Evolutionary conservation across 441 rosid genomes (phyloP), one percentile per base, ranked within the genome.

Genomic region (Gossypium lobatum): DNA sequence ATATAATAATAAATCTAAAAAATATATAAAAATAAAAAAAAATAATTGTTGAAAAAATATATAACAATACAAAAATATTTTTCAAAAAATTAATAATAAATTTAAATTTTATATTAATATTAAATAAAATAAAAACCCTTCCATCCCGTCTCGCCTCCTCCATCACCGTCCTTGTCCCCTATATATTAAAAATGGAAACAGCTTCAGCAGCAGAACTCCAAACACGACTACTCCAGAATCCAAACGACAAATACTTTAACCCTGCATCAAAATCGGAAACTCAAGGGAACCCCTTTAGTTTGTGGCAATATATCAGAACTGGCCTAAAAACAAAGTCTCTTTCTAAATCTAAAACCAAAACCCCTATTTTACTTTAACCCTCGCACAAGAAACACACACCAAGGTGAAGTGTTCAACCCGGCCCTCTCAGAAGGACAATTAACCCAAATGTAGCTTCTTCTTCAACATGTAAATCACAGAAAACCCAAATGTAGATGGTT

Each of bases 391-490:
- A 54, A 14, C 3, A 48, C 17, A 31, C 6, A 63, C 64, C 10
- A 76, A 42, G 6, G 37, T 21, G 46, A 66, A 64, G 70, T 76
- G 64, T 63, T 73, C 39, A 60, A 62, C 57, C 64, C 26, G 65
- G 16, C 2, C 25, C 28, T 52, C 17, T 20, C 16, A 55, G 21
- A 64, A 64, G 26, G 17, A 2, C 31, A n/a, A 5, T 68, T 17
- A n/a, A 73, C 45, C 69, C 71, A 79, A 78, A 80, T 77, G 83
- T 34, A 76, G 74, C 77, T 75, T 52, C 73, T 76, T 72, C 52
- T 3, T 14, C n/a, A 70, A 37, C 14, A 73, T 25, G 37, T 31
- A 50, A 59, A 53, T 55, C 17, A 37, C 17, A 54, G 55, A 16
- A 76, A 63, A 17, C 37, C 37, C 37, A 31, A 4, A 31, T 31